A percentile compares a stretch with the other conserved stretches of the same genome.
These are phyloP conservation scores for Cercophora newfieldiana DNA, from an alignment of 495 filamentous ascomycete genomes.

Conservation along the genomic window DNA sequence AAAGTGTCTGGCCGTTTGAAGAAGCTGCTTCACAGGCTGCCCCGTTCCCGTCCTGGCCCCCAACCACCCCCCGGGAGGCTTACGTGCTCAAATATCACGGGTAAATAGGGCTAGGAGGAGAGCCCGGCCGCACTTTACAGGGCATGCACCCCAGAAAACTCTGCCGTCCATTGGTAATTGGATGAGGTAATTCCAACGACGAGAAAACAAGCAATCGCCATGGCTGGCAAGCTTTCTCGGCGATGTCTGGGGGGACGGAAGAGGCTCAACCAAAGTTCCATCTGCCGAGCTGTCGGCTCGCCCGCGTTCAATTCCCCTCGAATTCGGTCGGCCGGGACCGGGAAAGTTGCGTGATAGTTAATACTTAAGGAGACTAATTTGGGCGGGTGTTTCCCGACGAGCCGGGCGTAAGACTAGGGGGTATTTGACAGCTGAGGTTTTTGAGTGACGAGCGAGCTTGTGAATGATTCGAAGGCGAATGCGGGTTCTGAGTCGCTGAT, in stretches of 20 bases:
- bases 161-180: neutral
- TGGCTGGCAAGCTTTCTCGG: slow-evolving; percentile 4
- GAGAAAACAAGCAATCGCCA: slow-evolving; percentile 1
- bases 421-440: neutral
- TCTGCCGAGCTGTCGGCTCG: neutral
- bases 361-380: neutral
- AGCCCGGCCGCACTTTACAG: neutral
- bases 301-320: neutral
- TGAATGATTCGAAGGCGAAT: neutral
- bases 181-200: neutral
- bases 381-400: neutral
- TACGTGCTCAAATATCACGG: neutral
- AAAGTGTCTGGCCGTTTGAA: neutral
- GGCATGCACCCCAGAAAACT: neutral
- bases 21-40: neutral
- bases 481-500: neutral
- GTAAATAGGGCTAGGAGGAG: neutral
- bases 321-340: neutral
- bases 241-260: neutral
- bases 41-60: neutral
- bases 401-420: neutral
- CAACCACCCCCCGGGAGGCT: neutral
- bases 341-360: neutral
- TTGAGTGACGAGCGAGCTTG: neutral
- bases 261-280: neutral